Base-by-base conservation (phyloP, 345 rosid species). In the Euphorbia peplus region DNA sequence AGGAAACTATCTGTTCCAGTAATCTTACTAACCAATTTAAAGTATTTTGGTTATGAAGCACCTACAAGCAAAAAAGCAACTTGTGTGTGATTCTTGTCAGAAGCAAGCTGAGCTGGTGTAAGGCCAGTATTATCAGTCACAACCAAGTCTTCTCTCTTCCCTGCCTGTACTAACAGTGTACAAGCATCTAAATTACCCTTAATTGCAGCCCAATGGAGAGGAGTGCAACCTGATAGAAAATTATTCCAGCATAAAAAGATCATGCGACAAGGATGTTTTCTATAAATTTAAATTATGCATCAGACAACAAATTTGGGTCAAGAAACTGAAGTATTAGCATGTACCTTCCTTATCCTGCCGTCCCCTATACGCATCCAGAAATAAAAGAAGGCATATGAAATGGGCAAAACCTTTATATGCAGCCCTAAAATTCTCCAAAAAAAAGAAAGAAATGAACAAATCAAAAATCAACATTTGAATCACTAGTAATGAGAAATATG, bases 201-300 rank as follows among this genome's bases (percentile, higher is more conserved):
- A 72, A 95, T 92, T 78, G 99, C 99, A 19, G 96, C 97, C 99
- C 98, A 95, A 71, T 95, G 98, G 68, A 95, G 88, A 76, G 97
- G 96, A 65, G 99, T 95, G 80, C 96, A 92, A 53, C 99, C 99
- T 95, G 78, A 81, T 71, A 51, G 50, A 56, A 59, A 68, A 54
- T 50, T 48, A 70, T 51, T 50, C 54, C 19, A 50, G 8, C 16
- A 60, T 24, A 48, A 18, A 71, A 46, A 4, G 14, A 11, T 25
- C 8, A 47, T 29, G n/a, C 19, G 29, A 63, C 10, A 28, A 15
- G 42, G 32, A 65, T 18, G 56, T n/a, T 55, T 29, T 62, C 51
- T 25, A 54, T 8, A 48, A 37, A 22, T 15, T 44, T 60, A 62
- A n/a, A 22, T 26, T 11, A 59, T 18, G 21, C 29, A 13, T 50